Percentiles rank a stretch among this genome's conserved stretches.
phyloP scores from a whole-genome alignment of 768 basidiomycete genomes.

The Amanita muscaria region DNA sequence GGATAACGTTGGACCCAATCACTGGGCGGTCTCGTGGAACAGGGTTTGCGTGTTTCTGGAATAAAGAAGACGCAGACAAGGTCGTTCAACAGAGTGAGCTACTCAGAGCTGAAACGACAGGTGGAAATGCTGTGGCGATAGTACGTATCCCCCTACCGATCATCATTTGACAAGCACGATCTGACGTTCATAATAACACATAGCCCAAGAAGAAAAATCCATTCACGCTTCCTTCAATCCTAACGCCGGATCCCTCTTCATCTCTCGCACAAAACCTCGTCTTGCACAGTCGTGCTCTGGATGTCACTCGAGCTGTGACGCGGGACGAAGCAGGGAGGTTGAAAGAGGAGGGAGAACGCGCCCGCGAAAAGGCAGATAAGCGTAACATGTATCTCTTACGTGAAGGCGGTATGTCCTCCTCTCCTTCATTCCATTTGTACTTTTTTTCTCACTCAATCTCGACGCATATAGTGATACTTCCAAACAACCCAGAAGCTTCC shows the following conservation, averaged over 20 bases:
- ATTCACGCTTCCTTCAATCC: conserved; percentile 78
- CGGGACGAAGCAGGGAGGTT: conserved; percentile 82
- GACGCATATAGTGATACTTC: conserved; percentile 65
- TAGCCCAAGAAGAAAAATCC: conserved; percentile 67
- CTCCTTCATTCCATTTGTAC: no score
- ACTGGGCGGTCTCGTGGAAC: conserved; percentile 89
- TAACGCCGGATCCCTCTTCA: conserved; percentile 91
- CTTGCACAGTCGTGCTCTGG: conserved; percentile 86
- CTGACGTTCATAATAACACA: background rate
- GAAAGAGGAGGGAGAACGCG: conserved; percentile 80
- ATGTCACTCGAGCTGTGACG: conserved; percentile 85
- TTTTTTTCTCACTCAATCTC: background rate
- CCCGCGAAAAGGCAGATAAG: conserved; percentile 86
- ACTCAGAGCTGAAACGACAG: conserved; percentile 55
- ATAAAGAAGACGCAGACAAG: conserved; percentile 79
- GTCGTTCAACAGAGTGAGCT: conserved; percentile 76
- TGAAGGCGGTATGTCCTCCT: conserved; percentile 74
- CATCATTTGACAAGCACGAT: no score
- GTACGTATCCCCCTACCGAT: no score
- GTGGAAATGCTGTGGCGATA: conserved; percentile 20
- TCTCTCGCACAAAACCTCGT: conserved; percentile 76
- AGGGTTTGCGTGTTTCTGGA: conserved; percentile 97
- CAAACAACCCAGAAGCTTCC: conserved; percentile 74
- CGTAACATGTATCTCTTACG: conserved; percentile 92
- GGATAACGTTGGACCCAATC: conserved; percentile 76